Conservation (phyloP, 2,329 filamentous ascomycete species). For the Colletotrichum eremochloae region DNA sequence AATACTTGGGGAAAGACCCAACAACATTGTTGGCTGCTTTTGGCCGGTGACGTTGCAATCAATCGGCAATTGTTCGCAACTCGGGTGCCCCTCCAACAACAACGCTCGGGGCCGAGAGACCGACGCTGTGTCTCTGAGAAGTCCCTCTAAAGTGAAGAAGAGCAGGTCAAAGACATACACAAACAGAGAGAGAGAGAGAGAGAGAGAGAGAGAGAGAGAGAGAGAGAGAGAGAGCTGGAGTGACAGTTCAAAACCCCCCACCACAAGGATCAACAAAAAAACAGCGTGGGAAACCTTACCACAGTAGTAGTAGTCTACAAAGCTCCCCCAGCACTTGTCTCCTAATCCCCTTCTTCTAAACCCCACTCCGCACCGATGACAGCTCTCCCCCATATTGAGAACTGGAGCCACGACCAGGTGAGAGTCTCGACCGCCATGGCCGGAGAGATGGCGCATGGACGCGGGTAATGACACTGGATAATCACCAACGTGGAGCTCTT, state of each 20-base stretch:
- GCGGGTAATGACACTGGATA: slow-evolving; percentile 24
- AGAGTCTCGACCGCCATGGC: slow-evolving; percentile 25
- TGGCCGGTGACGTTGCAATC: neutral
- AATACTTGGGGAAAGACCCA: neutral
- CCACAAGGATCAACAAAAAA: neutral
- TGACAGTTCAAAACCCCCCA: neutral
- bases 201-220: too few relatives aligned
- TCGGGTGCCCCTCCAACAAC: neutral
- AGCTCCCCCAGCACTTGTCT: slow-evolving; percentile 24
- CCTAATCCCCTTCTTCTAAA: neutral
- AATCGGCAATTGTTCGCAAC: neutral
- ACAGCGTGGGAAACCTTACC: slow-evolving; percentile 9
- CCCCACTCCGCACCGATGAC: slow-evolving; percentile 13
- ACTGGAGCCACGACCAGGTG: slow-evolving; percentile 5
- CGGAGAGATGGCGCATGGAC: slow-evolving; percentile 19
- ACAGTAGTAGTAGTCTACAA: neutral
- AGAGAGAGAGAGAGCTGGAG: neutral
- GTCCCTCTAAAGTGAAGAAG: slow-evolving; percentile 4
- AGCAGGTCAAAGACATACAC: too few relatives aligned
- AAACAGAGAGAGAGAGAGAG: too few relatives aligned
- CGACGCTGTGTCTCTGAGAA: neutral
- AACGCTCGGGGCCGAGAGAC: neutral
- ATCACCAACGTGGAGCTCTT: slow-evolving; percentile 9
- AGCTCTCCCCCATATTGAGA: slow-evolving; percentile 14
- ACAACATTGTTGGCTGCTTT: slow-evolving; percentile 7